Evolutionary conservation across 495 filamentous ascomycete species (phyloP).

Genomic region (Niebla homalea): DNA sequence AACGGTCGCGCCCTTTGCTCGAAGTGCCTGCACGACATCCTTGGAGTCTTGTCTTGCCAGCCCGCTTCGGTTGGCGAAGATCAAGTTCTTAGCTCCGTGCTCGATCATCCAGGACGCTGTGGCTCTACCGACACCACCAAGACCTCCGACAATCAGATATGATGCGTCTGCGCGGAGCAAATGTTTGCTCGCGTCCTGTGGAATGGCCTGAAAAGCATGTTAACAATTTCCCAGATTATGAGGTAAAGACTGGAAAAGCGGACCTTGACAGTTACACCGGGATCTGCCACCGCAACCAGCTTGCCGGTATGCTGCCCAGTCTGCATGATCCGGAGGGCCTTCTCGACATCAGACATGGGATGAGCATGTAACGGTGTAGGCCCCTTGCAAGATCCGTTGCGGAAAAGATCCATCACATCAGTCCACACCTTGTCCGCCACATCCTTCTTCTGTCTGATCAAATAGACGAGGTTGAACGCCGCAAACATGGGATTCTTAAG

Average conservation of each 20-base stretch:
- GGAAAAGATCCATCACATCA: not conserved
- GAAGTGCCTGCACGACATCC: conserved; percentile 10
- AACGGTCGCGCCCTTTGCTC: conserved; percentile 14
- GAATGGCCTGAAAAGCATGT: conserved; percentile 26
- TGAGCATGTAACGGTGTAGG: conserved; percentile 27
- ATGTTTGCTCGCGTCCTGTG: not conserved
- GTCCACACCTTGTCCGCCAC: not conserved
- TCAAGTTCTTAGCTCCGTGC: conserved; percentile 27
- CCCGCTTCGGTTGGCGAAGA: conserved; percentile 22
- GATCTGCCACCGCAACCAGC: conserved; percentile 27
- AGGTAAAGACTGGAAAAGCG: not conserved
- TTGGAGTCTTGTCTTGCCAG: conserved; percentile 10
- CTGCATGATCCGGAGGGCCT: conserved; percentile 36
- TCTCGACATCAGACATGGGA: conserved; percentile 30
- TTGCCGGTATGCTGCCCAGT: conserved; percentile 39
- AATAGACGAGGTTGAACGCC: conserved; percentile 11
- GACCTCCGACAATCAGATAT: conserved; percentile 33
- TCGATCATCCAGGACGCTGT: conserved; percentile 26
- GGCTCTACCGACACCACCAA: conserved; percentile 31
- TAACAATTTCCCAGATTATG: no score
- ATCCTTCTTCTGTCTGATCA: not conserved
- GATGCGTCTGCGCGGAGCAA: conserved; percentile 16
- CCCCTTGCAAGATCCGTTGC: conserved; percentile 17
- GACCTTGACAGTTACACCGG: conserved; percentile 18
- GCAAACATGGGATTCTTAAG: conserved; percentile 28